A percentile compares a stretch with the other conserved stretches of the same genome.
Conservation (phyloP, 768 basidiomycete species). For the Coprinopsis cinerea region DNA sequence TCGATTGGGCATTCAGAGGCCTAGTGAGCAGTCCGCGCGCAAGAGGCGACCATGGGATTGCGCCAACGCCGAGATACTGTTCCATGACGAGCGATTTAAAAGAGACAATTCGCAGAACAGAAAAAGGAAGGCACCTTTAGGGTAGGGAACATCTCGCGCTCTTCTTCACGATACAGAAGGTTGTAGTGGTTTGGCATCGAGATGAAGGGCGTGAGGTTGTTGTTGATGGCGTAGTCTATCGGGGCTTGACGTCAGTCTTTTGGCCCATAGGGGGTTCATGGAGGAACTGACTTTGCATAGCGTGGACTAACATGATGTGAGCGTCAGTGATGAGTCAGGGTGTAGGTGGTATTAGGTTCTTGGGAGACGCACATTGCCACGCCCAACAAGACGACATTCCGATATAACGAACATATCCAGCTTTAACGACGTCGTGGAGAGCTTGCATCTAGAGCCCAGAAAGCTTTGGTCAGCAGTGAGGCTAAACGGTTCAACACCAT, state of each 20-base stretch:
- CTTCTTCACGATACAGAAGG: slow-evolving; percentile 59
- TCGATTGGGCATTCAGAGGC: slow-evolving; percentile 32
- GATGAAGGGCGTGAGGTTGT: slow-evolving; percentile 56
- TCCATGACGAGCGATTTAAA: background rate
- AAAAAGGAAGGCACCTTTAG: slow-evolving; percentile 34
- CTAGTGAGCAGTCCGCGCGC: slow-evolving; percentile 44
- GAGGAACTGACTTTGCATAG: slow-evolving; percentile 44
- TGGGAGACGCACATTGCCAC: slow-evolving; percentile 40
- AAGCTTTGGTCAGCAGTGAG: too few relatives aligned
- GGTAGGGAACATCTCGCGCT: slow-evolving; percentile 58
- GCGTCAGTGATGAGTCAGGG: background rate
- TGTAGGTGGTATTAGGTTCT: background rate
- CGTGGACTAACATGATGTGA: slow-evolving; percentile 36
- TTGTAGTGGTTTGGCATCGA: slow-evolving; percentile 68
- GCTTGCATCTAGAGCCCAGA: slow-evolving; percentile 61
- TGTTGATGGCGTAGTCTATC: slow-evolving; percentile 32
- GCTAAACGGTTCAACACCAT: too few relatives aligned
- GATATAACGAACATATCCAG: slow-evolving; percentile 56
- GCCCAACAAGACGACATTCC: slow-evolving; percentile 56
- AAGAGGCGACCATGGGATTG: slow-evolving; percentile 57
- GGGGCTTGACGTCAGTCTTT: background rate
- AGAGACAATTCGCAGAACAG: background rate
- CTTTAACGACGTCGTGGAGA: slow-evolving; percentile 60
- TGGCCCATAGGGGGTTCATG: background rate
- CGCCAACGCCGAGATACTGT: slow-evolving; percentile 46